These are phyloP conservation scores for Claviceps citrina DNA, from an alignment of 2,329 filamentous ascomycete genomes.

Conservation along the genomic window DNA sequence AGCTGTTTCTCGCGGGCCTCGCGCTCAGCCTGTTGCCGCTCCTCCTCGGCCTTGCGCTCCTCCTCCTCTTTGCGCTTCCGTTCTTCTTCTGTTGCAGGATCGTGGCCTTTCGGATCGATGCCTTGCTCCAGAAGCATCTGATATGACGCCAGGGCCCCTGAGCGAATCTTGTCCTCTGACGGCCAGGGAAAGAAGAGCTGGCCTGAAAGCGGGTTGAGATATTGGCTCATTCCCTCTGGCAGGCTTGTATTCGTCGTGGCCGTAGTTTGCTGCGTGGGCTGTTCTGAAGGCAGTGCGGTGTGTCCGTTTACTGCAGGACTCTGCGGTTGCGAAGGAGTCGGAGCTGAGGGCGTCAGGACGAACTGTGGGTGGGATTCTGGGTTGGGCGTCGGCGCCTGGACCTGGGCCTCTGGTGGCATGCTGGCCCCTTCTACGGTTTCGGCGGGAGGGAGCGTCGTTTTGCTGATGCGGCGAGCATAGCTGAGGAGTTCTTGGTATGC, in stretches of 20 bases:
- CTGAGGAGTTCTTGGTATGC: conserved; percentile 58
- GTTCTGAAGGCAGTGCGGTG: conserved; percentile 15
- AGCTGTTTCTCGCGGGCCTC: conserved; percentile 29
- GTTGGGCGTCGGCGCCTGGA: conserved; percentile 9
- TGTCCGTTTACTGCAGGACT: conserved; percentile 21
- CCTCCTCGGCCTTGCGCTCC: conserved; percentile 30
- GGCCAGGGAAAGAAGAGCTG: conserved; percentile 66
- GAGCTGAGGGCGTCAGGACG: conserved; percentile 18
- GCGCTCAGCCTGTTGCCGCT: conserved; percentile 29
- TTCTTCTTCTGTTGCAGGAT: conserved; percentile 40
- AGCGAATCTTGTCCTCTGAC: conserved; percentile 49
- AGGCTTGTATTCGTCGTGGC: conserved; percentile 25
- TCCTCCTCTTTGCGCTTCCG: conserved; percentile 36
- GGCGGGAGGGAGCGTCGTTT: conserved; percentile 59
- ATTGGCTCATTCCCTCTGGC: conserved; percentile 32
- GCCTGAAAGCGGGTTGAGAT: conserved; percentile 40
- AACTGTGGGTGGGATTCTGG: conserved; percentile 17
- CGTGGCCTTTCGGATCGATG: conserved; percentile 44
- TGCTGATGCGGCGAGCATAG: conserved; percentile 67
- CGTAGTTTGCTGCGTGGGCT: conserved; percentile 19
- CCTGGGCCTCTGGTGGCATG: conserved; percentile 14
- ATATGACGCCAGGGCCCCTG: conserved; percentile 49
- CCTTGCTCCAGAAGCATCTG: conserved; percentile 48
- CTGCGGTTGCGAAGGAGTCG: conserved; percentile 20
- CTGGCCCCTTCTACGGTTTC: conserved; percentile 27